Base-by-base conservation (phyloP, 1,139 yeast genomes). In the Pichia norvegensis region DNA sequence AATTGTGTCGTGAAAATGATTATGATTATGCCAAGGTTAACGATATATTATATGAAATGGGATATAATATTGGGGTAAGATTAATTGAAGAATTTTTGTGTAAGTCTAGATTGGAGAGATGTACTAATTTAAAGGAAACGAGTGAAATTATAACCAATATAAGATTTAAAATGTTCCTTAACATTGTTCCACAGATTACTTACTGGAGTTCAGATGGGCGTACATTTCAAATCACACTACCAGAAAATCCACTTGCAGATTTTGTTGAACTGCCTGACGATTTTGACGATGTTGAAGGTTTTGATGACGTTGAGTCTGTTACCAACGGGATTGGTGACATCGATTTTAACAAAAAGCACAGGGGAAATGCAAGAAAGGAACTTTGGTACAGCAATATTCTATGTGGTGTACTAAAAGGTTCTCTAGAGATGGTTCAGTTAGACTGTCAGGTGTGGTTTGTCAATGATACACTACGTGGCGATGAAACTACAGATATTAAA, bases 351-450 rank as follows among this genome's bases (percentile, higher is more conserved):
- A 40, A 38, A 11, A 40, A 22, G 6, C 42, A 33, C 14, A 46
- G 40, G 17, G 78, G 81, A 36, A 75, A 75, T 52, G 85, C 94
- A 3, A 69, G 69, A 48, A 76, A 75, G 53, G 88, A 85, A 57
- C 69, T 92, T 47, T 92, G 98, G 97, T 92, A 88, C 61, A 85
- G 95, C 3, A 95, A 92, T 60, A 75, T 92, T 4, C 68, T 88
- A 36, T 85, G 94, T 54, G 99, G 99, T 16, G 94, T 92, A 2
- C 67, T 92, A 45, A 75, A 87, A 47, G 97, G 98, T 3, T 92
- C 96, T 0, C 67, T 92, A 47, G 96, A 90, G 59, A 90, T 90
- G 97, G 95, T 92, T 3, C 98, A 92, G 62, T 68, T 92, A 57
- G 95, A 90, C 52, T 90, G 90, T 46, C 95, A 90, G 49, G 88